Evolutionary conservation across 2,329 filamentous ascomycete genomes (phyloP).

Genomic region (Cordyceps farinosa): DNA sequence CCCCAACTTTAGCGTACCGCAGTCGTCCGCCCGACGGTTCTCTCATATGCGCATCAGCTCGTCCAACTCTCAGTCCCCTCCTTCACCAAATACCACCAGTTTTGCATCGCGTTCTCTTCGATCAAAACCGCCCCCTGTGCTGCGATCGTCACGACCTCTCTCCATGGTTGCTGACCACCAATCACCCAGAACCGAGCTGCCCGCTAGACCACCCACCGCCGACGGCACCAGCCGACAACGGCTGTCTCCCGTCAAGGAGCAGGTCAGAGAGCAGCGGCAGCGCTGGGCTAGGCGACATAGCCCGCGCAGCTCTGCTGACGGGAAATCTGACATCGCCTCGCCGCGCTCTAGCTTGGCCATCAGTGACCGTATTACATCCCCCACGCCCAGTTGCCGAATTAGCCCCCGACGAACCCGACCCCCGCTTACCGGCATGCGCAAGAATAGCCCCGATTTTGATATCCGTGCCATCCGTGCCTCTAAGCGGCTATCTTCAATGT

Average conservation of each 20-base stretch:
- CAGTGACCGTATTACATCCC: conserved; percentile 1
- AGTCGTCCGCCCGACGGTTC: conserved; percentile 43
- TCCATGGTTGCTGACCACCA: conserved; percentile 54
- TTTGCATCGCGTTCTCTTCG: conserved; percentile 25
- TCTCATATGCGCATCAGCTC: conserved; percentile 36
- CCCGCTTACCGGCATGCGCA: conserved; percentile 1
- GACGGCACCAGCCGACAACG: conserved; percentile 19
- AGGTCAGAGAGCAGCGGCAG: conserved; percentile 2
- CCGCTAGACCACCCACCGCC: conserved; percentile 30
- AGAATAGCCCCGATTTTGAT: neutral
- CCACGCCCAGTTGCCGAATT: neutral
- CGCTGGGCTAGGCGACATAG: neutral
- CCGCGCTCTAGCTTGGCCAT: neutral
- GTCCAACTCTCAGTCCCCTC: conserved; percentile 17
- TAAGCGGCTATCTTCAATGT: neutral
- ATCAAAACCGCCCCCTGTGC: conserved; percentile 43
- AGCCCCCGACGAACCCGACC: conserved; percentile 13
- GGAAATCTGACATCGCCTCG: neutral
- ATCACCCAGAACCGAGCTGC: conserved; percentile 36
- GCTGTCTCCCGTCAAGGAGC: conserved; percentile 17
- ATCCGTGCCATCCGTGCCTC: neutral
- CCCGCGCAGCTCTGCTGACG: neutral
- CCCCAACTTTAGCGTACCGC: conserved; percentile 53
- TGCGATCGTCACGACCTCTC: conserved; percentile 48
- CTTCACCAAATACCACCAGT: conserved; percentile 22